Conservation (phyloP, 2,329 filamentous ascomycete genomes). For the Cercospora sp. region DNA sequence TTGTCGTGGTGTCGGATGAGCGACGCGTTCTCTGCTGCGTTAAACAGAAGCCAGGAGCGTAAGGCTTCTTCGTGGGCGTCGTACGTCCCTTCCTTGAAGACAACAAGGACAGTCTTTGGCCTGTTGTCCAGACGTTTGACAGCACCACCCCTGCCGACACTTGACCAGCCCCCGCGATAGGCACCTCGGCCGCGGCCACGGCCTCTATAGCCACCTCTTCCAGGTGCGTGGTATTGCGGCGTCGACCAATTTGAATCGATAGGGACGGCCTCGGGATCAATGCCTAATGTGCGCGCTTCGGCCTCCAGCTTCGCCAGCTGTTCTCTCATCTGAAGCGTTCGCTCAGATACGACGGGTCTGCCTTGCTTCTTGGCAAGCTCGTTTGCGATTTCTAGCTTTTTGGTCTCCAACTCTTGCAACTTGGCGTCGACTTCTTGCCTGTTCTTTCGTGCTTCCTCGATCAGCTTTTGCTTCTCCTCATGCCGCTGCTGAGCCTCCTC, state of each 20-base stretch:
- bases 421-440: slow-evolving; percentile 66
- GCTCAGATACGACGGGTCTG: slow-evolving; percentile 41
- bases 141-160: slow-evolving; percentile 47
- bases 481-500: slow-evolving; percentile 69
- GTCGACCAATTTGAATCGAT: slow-evolving; percentile 27
- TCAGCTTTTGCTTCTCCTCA: slow-evolving; percentile 64
- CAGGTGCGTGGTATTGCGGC: slow-evolving; percentile 19
- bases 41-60: slow-evolving; percentile 62
- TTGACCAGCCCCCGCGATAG: slow-evolving; percentile 50
- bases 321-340: slow-evolving; percentile 67
- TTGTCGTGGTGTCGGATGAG: slow-evolving; percentile 43
- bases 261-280: slow-evolving; percentile 57
- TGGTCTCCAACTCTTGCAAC: slow-evolving; percentile 63
- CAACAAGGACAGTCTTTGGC: slow-evolving; percentile 66
- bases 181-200: slow-evolving; percentile 47
- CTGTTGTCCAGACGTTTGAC: slow-evolving; percentile 72
- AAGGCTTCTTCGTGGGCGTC: slow-evolving; percentile 67
- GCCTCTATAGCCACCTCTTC: slow-evolving; percentile 38
- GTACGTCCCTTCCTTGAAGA: slow-evolving; percentile 57
- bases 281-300: slow-evolving; percentile 68
- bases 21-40: slow-evolving; percentile 40
- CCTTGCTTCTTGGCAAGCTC: slow-evolving; percentile 60
- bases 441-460: slow-evolving; percentile 62
- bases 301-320: slow-evolving; percentile 72
- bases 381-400: slow-evolving; percentile 62